Evolutionary conservation across 2,329 filamentous ascomycete species (phyloP).

Genomic region (Cercospora sesami): DNA sequence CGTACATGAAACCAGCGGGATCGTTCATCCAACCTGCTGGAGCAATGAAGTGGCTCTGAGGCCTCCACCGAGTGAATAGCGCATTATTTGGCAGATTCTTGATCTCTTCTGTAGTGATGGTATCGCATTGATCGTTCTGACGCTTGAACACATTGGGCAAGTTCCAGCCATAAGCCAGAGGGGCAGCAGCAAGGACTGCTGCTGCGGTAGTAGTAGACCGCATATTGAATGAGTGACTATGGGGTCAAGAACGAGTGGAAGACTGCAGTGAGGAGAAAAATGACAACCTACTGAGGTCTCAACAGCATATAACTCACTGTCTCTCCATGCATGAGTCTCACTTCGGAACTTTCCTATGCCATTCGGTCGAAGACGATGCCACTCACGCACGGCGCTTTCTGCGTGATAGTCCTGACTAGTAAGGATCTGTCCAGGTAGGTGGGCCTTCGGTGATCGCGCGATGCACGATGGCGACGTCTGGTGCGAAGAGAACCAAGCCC

Average conservation of each 20-base stretch:
- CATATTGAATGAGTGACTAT: constrained; percentile 7
- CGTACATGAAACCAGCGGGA: constrained; percentile 54
- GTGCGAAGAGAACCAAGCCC: background rate
- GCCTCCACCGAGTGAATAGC: constrained; percentile 52
- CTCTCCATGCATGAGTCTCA: background rate
- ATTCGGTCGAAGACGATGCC: background rate
- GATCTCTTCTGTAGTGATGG: constrained; percentile 37
- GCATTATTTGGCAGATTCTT: constrained; percentile 47
- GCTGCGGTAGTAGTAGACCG: constrained; percentile 15
- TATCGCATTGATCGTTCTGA: constrained; percentile 22
- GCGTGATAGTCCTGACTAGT: background rate
- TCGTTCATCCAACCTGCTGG: constrained; percentile 54
- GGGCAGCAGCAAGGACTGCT: constrained; percentile 17
- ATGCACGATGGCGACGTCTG: background rate
- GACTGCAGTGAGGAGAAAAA: background rate
- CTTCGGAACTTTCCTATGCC: background rate
- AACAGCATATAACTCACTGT: constrained; percentile 5
- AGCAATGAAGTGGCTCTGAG: constrained; percentile 49
- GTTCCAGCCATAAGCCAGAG: background rate
- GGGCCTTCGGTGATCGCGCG: background rate
- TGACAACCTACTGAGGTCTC: background rate
- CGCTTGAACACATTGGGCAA: background rate
- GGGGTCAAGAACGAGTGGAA: background rate
- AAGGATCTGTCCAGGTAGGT: background rate
- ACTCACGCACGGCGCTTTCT: background rate